Conservation (phyloP, 83 land plant species). For the Picea abies region DNA sequence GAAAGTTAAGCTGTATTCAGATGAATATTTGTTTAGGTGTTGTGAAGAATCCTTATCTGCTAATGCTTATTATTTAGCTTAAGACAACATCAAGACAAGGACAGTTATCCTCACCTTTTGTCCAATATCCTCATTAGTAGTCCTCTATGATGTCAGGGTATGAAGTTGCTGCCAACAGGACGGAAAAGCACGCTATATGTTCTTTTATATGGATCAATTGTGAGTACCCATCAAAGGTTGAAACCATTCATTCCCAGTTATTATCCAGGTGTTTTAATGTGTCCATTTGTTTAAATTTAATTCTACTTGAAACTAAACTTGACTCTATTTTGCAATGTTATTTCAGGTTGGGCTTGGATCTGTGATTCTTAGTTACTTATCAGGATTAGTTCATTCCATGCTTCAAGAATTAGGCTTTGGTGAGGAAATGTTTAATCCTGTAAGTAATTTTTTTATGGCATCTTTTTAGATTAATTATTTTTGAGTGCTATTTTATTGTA, state of each 20-base stretch:
- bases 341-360: constrained; percentile 80
- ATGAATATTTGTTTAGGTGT: too few species aligned
- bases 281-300: constrained; percentile 10
- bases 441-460: constrained; percentile 28
- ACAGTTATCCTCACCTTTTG: too few species aligned
- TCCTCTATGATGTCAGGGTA: constrained; percentile 55
- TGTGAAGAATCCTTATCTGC: too few species aligned
- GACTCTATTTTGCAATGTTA: neutral
- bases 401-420: constrained; percentile 73
- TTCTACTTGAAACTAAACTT: neutral
- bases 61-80: too few species aligned
- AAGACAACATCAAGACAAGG: too few species aligned
- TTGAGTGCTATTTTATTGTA: neutral
- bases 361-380: constrained; percentile 62
- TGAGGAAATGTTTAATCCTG: constrained; percentile 90
- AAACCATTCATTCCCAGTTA: neutral
- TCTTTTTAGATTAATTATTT: neutral
- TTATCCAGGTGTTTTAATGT: neutral
- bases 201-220: constrained; percentile 76
- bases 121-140: too few species aligned
- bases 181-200: constrained; percentile 76
- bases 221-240: constrained; percentile 29
- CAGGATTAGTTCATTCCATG: constrained; percentile 51
- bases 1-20: too few species aligned
- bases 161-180: constrained; percentile 96